Evolutionary conservation across 148 eudicot species (phyloP).

Genomic region (Rhododendron vialii): DNA sequence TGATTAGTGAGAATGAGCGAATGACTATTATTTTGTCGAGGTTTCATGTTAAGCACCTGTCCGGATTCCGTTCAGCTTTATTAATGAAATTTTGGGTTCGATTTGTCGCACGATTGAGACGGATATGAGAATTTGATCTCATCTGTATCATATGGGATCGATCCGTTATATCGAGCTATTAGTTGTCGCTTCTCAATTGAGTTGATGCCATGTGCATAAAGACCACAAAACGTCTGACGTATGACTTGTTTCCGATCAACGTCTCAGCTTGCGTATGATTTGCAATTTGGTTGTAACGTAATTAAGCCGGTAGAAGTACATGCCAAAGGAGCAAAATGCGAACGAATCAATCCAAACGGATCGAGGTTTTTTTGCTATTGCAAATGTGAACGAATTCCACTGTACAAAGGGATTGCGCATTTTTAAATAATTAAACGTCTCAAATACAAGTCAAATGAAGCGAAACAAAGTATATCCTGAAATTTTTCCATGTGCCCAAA

Average conservation of each 20-base stretch:
- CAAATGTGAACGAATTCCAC: no score
- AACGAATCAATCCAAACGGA: no score
- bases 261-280: background rate
- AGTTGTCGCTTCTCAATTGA: background rate
- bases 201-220: background rate
- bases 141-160: background rate
- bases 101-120: background rate
- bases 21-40: background rate
- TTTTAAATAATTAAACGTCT: background rate
- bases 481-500: no score
- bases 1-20: background rate
- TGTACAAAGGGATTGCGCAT: no score
- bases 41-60: background rate
- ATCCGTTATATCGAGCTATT: background rate
- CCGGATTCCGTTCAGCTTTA: background rate
- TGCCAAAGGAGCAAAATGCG: background rate
- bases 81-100: background rate
- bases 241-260: background rate
- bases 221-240: no score
- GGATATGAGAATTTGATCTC: background rate
- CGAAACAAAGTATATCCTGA: no score
- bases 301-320: background rate
- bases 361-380: no score
- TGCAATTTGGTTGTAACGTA: background rate
- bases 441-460: no score